Conservation (phyloP, 306 rosid species). For the Rubus parviflorus region DNA sequence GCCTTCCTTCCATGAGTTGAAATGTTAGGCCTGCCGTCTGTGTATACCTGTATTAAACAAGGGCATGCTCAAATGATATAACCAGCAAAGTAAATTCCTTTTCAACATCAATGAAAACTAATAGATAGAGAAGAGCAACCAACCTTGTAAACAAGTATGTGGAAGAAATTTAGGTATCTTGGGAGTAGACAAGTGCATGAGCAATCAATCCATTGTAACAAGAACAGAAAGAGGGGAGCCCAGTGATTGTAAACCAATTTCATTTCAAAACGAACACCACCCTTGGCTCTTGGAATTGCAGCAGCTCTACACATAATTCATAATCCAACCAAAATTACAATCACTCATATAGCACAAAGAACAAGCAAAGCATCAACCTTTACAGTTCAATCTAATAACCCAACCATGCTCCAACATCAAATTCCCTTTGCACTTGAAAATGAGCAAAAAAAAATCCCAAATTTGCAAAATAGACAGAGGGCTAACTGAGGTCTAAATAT, state of each 20-base stretch:
- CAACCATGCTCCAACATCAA: too few relatives aligned
- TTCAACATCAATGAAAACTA: conserved; percentile 8
- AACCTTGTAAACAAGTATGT: conserved; percentile 84
- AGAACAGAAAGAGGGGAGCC: conserved; percentile 74
- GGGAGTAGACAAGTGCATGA: conserved; percentile 80
- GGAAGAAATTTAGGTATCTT: conserved; percentile 76
- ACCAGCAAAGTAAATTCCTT: conserved; percentile 17
- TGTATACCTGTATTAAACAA: conserved; percentile 54
- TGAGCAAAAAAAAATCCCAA: not conserved
- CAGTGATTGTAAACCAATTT: conserved; percentile 81
- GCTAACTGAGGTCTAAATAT: not conserved
- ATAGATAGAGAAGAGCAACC: conserved; percentile 20
- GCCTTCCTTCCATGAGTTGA: conserved; percentile 89
- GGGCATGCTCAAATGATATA: conserved; percentile 19
- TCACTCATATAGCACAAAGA: not conserved
- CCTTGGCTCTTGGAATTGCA: conserved; percentile 82
- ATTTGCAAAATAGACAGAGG: not conserved
- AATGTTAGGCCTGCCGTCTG: conserved; percentile 69
- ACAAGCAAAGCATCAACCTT: not conserved
- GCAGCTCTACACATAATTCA: conserved; percentile 64
- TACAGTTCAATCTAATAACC: not conserved
- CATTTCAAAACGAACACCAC: conserved; percentile 82
- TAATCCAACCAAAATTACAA: conserved; percentile 28
- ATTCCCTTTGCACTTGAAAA: too few relatives aligned
- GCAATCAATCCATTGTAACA: conserved; percentile 92